phyloP scores from a whole-genome alignment of 2,329 filamentous ascomycete genomes.

The Verticillium albo-atrum region DNA sequence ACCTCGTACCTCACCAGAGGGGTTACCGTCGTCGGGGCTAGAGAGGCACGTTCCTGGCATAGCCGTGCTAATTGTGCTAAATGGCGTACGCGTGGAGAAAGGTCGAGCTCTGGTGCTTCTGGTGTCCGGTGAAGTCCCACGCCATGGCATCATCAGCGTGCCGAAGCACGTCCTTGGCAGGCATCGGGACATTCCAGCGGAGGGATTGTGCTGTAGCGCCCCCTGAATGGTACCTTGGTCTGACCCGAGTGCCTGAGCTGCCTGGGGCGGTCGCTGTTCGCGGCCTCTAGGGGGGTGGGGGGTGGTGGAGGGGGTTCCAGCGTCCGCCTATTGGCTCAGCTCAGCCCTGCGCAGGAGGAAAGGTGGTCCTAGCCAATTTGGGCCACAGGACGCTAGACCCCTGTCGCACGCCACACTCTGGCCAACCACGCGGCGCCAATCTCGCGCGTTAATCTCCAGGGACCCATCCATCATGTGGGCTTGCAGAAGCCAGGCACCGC shows the following conservation, averaged over 20 bases:
- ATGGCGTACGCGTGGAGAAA: neutral
- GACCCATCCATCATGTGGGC: neutral
- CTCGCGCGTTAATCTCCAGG: neutral
- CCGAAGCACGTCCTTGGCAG: neutral
- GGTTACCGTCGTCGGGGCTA: neutral
- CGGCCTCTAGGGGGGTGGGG: neutral
- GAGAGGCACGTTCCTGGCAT: neutral
- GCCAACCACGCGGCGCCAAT: neutral
- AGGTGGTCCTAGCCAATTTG: neutral
- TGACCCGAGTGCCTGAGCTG: neutral
- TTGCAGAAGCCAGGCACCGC: neutral
- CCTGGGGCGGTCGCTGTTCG: neutral
- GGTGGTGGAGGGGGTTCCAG: neutral
- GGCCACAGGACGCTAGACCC: neutral
- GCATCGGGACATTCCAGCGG: neutral
- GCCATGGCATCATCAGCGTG: neutral
- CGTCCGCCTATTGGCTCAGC: neutral
- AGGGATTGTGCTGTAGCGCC: neutral
- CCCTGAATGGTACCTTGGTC: neutral
- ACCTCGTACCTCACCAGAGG: neutral
- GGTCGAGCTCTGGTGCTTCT: neutral
- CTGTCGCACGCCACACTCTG: neutral
- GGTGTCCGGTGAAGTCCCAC: neutral
- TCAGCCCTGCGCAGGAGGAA: neutral
- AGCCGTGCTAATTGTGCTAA: no score